A percentile compares a stretch with the other conserved stretches of the same genome.
Conservation (phyloP, 2,329 filamentous ascomycete genomes). For the Calonectria crousiana region DNA sequence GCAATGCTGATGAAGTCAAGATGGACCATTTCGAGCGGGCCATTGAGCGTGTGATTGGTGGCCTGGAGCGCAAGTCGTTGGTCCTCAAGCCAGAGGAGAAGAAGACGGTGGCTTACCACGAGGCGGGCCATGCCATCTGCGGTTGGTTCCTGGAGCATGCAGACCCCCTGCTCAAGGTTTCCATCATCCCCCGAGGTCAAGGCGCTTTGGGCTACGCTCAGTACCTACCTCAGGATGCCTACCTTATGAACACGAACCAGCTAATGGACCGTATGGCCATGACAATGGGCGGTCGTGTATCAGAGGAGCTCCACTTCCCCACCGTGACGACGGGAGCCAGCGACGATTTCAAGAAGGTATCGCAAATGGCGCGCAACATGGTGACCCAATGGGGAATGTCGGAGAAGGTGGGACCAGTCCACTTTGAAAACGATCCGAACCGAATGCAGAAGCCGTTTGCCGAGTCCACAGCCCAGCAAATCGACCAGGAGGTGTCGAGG, state of each 20-base stretch:
- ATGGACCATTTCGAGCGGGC: conserved; percentile 97
- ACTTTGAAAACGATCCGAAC: conserved; percentile 87
- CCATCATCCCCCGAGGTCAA: conserved; percentile 96
- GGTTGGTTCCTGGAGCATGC: conserved; percentile 98
- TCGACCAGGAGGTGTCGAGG: conserved; percentile 90
- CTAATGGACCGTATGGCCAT: conserved; percentile 99
- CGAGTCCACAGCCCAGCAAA: conserved; percentile 91
- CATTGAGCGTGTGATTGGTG: conserved; percentile 96
- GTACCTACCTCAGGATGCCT: conserved; percentile 94
- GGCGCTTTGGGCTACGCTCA: conserved; percentile 96
- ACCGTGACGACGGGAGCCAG: conserved; percentile 95
- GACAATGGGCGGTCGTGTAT: conserved; percentile 95
- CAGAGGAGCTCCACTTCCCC: conserved; percentile 96
- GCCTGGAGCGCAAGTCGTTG: conserved; percentile 96
- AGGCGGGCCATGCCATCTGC: conserved; percentile 97
- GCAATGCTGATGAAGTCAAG: conserved; percentile 81
- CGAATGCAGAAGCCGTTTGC: conserved; percentile 95
- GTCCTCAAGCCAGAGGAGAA: conserved; percentile 95
- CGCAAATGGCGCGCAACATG: conserved; percentile 95
- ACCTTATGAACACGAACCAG: conserved; percentile 95
- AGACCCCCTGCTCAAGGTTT: conserved; percentile 98
- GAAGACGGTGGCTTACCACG: conserved; percentile 96
- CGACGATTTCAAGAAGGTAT: conserved; percentile 99
- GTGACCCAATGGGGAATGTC: conserved; percentile 99
- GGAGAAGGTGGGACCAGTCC: conserved; percentile 89